These are phyloP conservation scores for Melaleuca quinquenervia DNA, from an alignment of 345 rosid genomes.

Conservation along the genomic window DNA sequence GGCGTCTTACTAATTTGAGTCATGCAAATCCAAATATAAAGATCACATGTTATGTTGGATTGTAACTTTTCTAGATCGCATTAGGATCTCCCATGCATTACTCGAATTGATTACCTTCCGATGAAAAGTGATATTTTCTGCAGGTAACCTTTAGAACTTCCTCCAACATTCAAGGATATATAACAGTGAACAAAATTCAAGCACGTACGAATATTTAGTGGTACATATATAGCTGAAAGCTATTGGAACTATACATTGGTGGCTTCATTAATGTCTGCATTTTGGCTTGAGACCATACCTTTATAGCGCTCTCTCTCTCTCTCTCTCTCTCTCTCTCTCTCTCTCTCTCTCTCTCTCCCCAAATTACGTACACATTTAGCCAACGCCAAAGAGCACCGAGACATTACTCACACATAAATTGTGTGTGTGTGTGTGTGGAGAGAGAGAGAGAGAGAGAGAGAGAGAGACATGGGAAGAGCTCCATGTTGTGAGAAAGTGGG, in stretches of 20 bases:
- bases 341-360: neutral
- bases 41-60: neutral
- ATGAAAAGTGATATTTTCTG: neutral
- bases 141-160: neutral
- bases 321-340: neutral
- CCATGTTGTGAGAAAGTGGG: constrained; percentile 90
- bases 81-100: neutral
- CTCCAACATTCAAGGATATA: neutral
- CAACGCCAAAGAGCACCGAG: neutral
- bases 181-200: neutral
- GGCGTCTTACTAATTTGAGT: neutral
- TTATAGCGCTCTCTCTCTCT: neutral
- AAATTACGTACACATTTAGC: neutral
- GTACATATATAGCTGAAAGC: neutral
- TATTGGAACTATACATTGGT: neutral
- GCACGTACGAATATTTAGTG: neutral
- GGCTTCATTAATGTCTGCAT: neutral
- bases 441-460: neutral
- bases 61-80: neutral
- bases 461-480: constrained; percentile 58
- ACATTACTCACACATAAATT: neutral
- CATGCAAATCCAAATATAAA: neutral
- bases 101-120: neutral
- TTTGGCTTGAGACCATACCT: neutral
- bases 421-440: neutral